Base-by-base conservation (phyloP, 495 filamentous ascomycete genomes). In the Hyaloscypha variabilis region DNA sequence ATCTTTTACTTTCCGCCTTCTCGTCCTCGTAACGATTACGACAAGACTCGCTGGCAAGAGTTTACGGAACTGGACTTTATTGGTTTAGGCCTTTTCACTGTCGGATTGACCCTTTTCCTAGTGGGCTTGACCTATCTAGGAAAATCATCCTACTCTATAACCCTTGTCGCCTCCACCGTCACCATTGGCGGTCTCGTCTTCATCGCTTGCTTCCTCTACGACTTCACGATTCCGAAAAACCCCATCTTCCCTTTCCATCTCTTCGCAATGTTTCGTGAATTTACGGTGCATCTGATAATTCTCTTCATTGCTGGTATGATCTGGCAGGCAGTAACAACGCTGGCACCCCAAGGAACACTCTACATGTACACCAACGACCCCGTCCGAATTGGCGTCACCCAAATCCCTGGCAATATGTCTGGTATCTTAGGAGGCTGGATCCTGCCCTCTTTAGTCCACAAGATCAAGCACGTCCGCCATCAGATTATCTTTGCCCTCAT, bases 1-100 rank as follows among this genome's bases (percentile, higher is more conserved):
- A 51, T 73, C 29, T 74, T 75, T 66, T 77, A 77, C 68, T 68
- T 67, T 26, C 76, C 76, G 19, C 75, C 76, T 14, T 67, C 71
- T 23, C 74, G 74, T 57, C 63, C 67, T 25, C 68, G 67, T 56
- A 66, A 72, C 39, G 74, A 77, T 62, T 65, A 67, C 55, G 66
- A 66, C 26, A 68, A 65, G 67, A 42, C 65, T 25, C 56, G 67
- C 3, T 68, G 64, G 52, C 65, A 73, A 57, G 73, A 72, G 58
- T 53, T 76, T 25, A 71, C 68, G 51, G 65, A 77, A 36, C 71
- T 77, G 31, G 76, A 78, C 58, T 70, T 54, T 25, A 69, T 75
- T 63, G 76, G 76, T 14, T 65, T 71, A 1, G 31, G 62, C 1
- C 65, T 78, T 14, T 75, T 68, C 59, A 64, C 72, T 6, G 57